Percentiles rank a stretch among this genome's conserved stretches.
phyloP scores from a whole-genome alignment of 805 yeast genomes.

The Starmerella asiatica region DNA sequence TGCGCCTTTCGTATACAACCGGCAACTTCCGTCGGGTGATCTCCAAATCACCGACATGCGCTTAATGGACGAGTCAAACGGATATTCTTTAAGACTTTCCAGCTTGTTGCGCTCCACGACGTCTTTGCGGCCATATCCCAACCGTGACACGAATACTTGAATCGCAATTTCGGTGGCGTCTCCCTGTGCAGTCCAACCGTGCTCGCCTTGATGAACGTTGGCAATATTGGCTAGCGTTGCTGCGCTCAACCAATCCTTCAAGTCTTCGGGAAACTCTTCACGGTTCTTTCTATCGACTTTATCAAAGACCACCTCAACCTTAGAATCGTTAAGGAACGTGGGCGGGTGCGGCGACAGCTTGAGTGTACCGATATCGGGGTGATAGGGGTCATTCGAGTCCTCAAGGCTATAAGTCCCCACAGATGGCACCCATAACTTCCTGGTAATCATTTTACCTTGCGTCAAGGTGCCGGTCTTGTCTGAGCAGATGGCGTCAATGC shows the following conservation, averaged over 20 bases:
- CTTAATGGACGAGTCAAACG: constrained; percentile 62
- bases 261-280: constrained; percentile 21
- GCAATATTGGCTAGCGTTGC: constrained; percentile 78
- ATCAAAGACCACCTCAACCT: constrained; percentile 1
- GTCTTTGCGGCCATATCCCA: constrained; percentile 28
- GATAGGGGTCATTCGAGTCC: constrained; percentile 46
- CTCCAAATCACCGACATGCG: constrained; percentile 54
- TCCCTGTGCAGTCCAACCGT: constrained; percentile 68
- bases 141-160: constrained; percentile 57
- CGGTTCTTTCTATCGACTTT: background rate
- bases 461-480: constrained; percentile 77
- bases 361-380: constrained; percentile 45
- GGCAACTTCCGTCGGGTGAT: constrained; percentile 24
- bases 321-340: constrained; percentile 13
- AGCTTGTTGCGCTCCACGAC: constrained; percentile 6
- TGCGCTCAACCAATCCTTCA: constrained; percentile 40
- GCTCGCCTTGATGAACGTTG: constrained; percentile 37
- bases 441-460: constrained; percentile 67
- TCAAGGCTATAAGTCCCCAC: constrained; percentile 43
- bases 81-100: constrained; percentile 47
- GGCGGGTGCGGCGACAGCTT: constrained; percentile 28
- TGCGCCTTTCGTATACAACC: constrained; percentile 56
- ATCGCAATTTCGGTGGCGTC: constrained; percentile 86
- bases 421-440: constrained; percentile 53
- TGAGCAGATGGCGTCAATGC: constrained; percentile 66